Base-by-base conservation (phyloP, 2,329 filamentous ascomycete species). In the Scedosporium apiospermum region DNA sequence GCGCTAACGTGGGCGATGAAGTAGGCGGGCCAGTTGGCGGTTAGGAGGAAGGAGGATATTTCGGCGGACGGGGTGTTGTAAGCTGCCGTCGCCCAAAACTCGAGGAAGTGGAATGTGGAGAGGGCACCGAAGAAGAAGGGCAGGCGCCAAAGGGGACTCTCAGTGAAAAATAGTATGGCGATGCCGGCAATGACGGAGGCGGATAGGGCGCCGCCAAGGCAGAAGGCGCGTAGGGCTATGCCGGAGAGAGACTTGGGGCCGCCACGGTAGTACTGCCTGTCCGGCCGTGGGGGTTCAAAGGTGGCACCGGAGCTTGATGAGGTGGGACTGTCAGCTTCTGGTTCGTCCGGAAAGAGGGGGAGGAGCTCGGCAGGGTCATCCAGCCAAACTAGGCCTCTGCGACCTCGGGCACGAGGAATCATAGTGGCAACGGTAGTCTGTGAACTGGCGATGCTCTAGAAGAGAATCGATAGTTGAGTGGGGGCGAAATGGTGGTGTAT, bases 81-180 rank as follows among this genome's bases (percentile, higher is more conserved):
- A 62, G 82, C 79, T 7, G 93, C 93, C 0, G 93, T 97, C 38
- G 88, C 91, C 81, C 87, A 96, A 80, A 93, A 99, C 76, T 99
- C 95, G 74, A 98, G 87, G 76, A 96, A 98, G 79, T 99, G 95
- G 77, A 98, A 98, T 34, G 88, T 69, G 27, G 88, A 83, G 58
- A 98, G 86, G 14, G 86, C 78, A 60, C 78, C 77, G 58, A 88
- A 70, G 77, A 93, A 93, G 72, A 88, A 85, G 34, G 85, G 82
- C 6, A 83, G 72, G 63, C 86, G 83, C 85, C 85, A 88, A 63
- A 83, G 74, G 23, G 82, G 79, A 41, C 76, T 78, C 14, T 73
- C 65, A 4, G 76, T 77, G 63, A 72, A 68, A 51, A 72, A 16
- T 12, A 79, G 68, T 60, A 75, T 71, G 38, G 67, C 59, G 58